These are phyloP conservation scores for Agapanthus africanus DNA, from an alignment of 106 monocot genomes.

Conservation along the genomic window DNA sequence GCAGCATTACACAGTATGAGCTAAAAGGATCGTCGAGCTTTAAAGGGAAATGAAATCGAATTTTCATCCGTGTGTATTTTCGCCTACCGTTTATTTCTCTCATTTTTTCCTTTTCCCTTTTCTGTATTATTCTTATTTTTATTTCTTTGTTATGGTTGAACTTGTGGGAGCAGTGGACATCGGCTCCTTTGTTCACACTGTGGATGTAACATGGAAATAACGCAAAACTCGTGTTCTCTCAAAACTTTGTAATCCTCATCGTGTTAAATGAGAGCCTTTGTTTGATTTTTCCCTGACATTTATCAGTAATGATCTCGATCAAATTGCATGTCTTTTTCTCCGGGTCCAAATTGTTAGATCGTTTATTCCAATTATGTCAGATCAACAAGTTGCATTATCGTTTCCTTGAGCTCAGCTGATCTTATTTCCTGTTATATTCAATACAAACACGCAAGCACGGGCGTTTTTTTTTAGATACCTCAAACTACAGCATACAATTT, in stretches of 20 bases:
- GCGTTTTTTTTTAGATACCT: too few species aligned
- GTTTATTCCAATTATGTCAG: too few species aligned
- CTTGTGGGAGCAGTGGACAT: not conserved
- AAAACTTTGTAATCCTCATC: not conserved
- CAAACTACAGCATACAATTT: too few species aligned
- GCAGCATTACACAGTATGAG: conserved; percentile 6
- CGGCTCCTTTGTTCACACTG: not conserved
- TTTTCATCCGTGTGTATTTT: not conserved
- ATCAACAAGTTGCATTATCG: too few species aligned
- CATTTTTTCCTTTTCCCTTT: not conserved
- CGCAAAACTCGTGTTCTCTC: not conserved
- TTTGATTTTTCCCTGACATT: too few species aligned
- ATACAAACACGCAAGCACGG: too few species aligned
- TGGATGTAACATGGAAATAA: not conserved
- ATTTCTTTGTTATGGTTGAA: not conserved
- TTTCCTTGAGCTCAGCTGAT: too few species aligned
- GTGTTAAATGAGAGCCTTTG: too few species aligned
- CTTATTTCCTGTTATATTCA: too few species aligned
- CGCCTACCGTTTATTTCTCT: not conserved
- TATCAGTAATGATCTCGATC: too few species aligned
- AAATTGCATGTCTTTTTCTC: too few species aligned
- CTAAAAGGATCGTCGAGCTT: not conserved
- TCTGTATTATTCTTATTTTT: not conserved
- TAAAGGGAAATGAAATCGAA: not conserved
- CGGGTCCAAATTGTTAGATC: too few species aligned